phyloP scores from a whole-genome alignment of 345 rosid genomes.

The Crucihimalaya himalaica region DNA sequence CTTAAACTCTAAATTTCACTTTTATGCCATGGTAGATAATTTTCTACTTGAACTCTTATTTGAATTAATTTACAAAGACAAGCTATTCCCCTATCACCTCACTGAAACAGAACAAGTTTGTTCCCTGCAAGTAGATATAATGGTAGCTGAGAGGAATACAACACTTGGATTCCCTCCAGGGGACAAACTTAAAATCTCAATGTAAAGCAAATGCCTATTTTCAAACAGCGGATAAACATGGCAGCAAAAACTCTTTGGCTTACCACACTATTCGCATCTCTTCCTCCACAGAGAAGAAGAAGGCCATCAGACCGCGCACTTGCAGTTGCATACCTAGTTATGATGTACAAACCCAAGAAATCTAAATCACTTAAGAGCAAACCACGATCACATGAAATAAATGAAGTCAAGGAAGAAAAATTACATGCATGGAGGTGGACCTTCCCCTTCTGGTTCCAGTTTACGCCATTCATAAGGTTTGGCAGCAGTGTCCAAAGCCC shows the following conservation, averaged over 20 bases:
- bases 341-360: slow-evolving; percentile 20
- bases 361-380: slow-evolving; percentile 1
- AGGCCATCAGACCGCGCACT: slow-evolving; percentile 99
- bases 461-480: slow-evolving; percentile 99
- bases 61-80: not conserved
- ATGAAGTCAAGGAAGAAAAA: slow-evolving; percentile 18
- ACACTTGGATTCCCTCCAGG: not conserved
- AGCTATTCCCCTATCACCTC: slow-evolving; percentile 11
- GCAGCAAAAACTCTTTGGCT: slow-evolving; percentile 34
- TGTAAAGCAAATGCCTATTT: slow-evolving; percentile 1
- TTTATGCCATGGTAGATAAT: not conserved
- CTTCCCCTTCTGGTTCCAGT: slow-evolving; percentile 99
- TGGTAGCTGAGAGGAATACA: not conserved
- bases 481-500: slow-evolving; percentile 99
- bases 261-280: slow-evolving; percentile 97
- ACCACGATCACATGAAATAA: not conserved
- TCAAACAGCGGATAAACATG: slow-evolving; percentile 4
- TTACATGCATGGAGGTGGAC: slow-evolving; percentile 99
- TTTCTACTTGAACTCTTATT: not conserved
- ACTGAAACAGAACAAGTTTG: not conserved
- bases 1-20: slow-evolving; percentile 9
- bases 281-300: slow-evolving; percentile 98
- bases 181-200: slow-evolving; percentile 1
- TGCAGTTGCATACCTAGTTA: slow-evolving; percentile 96
- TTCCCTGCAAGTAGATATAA: not conserved